Evolutionary conservation across 495 filamentous ascomycete genomes (phyloP).

Genomic region (Stereocaulon alpinum): DNA sequence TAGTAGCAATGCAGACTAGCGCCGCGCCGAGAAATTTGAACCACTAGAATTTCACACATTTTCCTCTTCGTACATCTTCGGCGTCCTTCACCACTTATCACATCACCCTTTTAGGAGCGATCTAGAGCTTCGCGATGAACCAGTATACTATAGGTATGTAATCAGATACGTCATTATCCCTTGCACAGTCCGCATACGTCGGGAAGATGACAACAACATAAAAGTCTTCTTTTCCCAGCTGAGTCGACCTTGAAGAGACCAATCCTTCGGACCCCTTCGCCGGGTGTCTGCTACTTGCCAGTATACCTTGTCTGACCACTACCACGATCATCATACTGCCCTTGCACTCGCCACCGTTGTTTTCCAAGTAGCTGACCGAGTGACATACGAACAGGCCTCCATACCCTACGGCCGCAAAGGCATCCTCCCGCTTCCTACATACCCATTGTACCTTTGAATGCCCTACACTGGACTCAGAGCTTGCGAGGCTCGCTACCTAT

Average conservation of each 20-base stretch:
- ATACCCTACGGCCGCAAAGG: neutral
- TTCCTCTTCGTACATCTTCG: neutral
- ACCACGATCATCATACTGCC: neutral
- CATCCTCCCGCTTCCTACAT: no score
- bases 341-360: neutral
- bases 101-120: neutral
- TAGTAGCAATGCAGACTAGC: neutral
- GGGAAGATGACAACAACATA: slow-evolving; percentile 74
- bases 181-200: slow-evolving; percentile 23
- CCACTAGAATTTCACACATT: no score
- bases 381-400: neutral
- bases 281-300: slow-evolving; percentile 93
- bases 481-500: neutral
- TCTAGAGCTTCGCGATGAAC: neutral
- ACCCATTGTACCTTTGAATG: neutral
- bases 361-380: neutral
- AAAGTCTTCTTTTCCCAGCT: slow-evolving; percentile 86
- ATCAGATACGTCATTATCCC: slow-evolving; percentile 6
- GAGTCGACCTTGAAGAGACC: slow-evolving; percentile 91
- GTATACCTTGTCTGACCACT: slow-evolving; percentile 79
- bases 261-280: slow-evolving; percentile 58
- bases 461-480: no score
- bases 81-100: neutral
- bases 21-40: no score
- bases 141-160: slow-evolving; percentile 10